A percentile compares a stretch with the other conserved stretches of the same genome.
These are phyloP conservation scores for Thraustotheca clavata DNA, from an alignment of 352 stramenopile genomes.

Conservation along the genomic window DNA sequence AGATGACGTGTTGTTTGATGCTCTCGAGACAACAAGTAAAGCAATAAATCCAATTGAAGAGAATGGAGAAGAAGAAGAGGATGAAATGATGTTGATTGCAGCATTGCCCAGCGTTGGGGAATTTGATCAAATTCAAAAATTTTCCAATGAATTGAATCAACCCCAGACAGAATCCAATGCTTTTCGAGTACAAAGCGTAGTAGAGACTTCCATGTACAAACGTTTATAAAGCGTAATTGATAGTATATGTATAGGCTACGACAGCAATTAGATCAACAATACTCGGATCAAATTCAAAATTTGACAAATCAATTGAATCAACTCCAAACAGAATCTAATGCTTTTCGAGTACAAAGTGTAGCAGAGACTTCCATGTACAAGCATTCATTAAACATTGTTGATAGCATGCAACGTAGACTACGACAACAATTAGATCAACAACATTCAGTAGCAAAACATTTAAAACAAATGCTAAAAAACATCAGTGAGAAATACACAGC, in stretches of 20 bases:
- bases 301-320: neutral
- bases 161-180: neutral
- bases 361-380: constrained; percentile 11
- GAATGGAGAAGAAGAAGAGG: neutral
- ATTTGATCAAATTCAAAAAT: neutral
- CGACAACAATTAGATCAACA: constrained; percentile 14
- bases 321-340: neutral
- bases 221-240: neutral
- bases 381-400: neutral
- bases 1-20: neutral
- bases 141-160: neutral
- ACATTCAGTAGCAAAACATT: constrained; percentile 6
- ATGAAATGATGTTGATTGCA: too few relatives aligned
- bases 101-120: too few relatives aligned
- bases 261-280: constrained; percentile 15
- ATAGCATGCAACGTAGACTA: neutral
- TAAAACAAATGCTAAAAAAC: constrained; percentile 21
- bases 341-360: constrained; percentile 1
- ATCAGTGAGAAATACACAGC: constrained; percentile 19
- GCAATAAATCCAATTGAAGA: neutral
- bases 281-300: neutral
- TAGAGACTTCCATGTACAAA: constrained; percentile 10
- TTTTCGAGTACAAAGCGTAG: constrained; percentile 1
- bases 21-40: neutral
- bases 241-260: constrained; percentile 1